Conservation (phyloP, 2,329 filamentous ascomycete species). For the Alternaria ethzedia region DNA sequence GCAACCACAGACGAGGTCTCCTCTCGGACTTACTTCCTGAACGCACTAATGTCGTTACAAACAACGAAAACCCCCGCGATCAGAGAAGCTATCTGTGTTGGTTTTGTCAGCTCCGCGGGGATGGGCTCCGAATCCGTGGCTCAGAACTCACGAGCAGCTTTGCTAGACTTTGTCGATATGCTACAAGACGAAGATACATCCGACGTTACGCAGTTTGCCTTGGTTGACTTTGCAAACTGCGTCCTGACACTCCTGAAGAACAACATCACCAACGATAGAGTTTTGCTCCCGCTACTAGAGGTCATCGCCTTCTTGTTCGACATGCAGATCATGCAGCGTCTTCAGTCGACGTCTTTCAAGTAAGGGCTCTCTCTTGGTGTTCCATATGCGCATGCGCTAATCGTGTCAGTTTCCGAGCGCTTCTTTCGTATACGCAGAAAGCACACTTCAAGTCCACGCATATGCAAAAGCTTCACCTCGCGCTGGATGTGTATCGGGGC, state of each 20-base stretch:
- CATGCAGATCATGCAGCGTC: slow-evolving; percentile 51
- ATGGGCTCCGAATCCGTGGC: slow-evolving; percentile 79
- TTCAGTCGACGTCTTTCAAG: slow-evolving; percentile 60
- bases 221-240: slow-evolving; percentile 34
- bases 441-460: slow-evolving; percentile 83
- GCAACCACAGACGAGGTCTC: slow-evolving; percentile 54
- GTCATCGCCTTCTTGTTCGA: slow-evolving; percentile 73
- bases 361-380: slow-evolving; percentile 32
- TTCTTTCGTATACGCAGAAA: slow-evolving; percentile 77
- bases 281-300: slow-evolving; percentile 78
- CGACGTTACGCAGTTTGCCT: slow-evolving; percentile 19
- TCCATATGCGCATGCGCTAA: not conserved
- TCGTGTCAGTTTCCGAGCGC: slow-evolving; percentile 56
- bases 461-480: slow-evolving; percentile 80
- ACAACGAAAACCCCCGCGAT: slow-evolving; percentile 13
- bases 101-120: slow-evolving; percentile 75
- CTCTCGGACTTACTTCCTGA: slow-evolving; percentile 65
- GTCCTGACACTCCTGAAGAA: slow-evolving; percentile 38
- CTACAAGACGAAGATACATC: slow-evolving; percentile 21
- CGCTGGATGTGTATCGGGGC: slow-evolving; percentile 78
- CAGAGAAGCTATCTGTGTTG: slow-evolving; percentile 62
- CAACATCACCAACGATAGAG: slow-evolving; percentile 65
- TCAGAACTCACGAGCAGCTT: slow-evolving; percentile 69
- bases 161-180: slow-evolving; percentile 56
- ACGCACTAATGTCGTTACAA: slow-evolving; percentile 53